Base-by-base conservation (phyloP, 177 flowering plant species). In the Telopea speciosissima region DNA sequence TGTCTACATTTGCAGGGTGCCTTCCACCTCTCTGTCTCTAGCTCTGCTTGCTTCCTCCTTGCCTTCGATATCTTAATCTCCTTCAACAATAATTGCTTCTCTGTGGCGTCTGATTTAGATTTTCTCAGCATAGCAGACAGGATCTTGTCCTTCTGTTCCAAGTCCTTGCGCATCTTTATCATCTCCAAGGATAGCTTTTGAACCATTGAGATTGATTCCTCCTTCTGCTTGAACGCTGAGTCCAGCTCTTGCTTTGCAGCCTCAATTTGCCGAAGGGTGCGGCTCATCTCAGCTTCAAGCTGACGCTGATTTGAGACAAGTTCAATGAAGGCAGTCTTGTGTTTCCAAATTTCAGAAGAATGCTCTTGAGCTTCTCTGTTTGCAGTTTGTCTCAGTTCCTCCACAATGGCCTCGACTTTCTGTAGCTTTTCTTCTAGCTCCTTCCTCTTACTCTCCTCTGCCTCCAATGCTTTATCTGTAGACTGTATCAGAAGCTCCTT, bases 251-350 rank as follows among this genome's bases (percentile, higher is more conserved):
- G 75, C 66, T 82, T 95, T 45, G 81, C 77, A 61, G 81, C 84
- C 62, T 95, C 95, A 22, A 82, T 79, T 80, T 92, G 94, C 81
- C 87, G 83, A 0, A 83, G 70, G 22, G 89, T 86, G 60, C 98
- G 86, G 23, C 90, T 82, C 85, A 93, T 77, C 78, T 93, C 98
- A 19, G 97, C 93, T 79, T 96, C 98, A 70, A 96, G 84, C 76
- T 89, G 97, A 26, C 95, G 72, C 65, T 96, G 99, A 76, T 81
- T 87, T 13, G 99, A 93, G 14, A 90, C 96, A 22, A 93, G 87
- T 84, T 93, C 98, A 62, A 93, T 81, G 79, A 92, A 88, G 4
- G 97, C 92, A 33, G 93, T 87, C 74, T 96, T 96, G 67, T 90
- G 97, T 83, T 85, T 92, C 85, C 85, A 68, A 63, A 90, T 74